Evolutionary conservation across 2,329 filamentous ascomycete species (phyloP).

Genomic region (Sporothrix protearum): DNA sequence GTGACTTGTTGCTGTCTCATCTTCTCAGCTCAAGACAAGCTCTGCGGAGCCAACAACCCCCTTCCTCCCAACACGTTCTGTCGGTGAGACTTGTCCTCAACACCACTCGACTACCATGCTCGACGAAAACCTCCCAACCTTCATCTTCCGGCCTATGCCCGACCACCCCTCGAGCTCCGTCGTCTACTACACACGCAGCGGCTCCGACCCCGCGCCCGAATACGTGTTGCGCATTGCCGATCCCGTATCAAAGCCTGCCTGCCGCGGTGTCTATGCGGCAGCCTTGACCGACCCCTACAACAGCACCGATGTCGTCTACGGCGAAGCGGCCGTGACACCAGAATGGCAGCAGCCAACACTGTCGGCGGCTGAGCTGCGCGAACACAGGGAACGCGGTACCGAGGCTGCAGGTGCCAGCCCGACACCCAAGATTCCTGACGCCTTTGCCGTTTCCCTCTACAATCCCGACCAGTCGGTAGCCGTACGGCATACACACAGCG

Average conservation of each 20-base stretch:
- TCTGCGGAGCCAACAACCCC: not conserved
- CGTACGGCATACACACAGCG: slow-evolving; percentile 67
- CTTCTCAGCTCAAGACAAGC: not conserved
- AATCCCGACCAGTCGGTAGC: slow-evolving; percentile 82
- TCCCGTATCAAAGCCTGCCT: slow-evolving; percentile 58
- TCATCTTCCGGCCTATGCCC: slow-evolving; percentile 51
- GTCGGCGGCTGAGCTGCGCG: slow-evolving; percentile 74
- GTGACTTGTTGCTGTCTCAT: not conserved
- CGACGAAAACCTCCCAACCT: slow-evolving; percentile 87
- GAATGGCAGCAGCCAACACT: slow-evolving; percentile 81
- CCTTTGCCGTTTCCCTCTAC: slow-evolving; percentile 85
- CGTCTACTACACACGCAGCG: slow-evolving; percentile 64
- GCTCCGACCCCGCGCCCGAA: slow-evolving; percentile 72
- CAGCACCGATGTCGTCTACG: slow-evolving; percentile 72
- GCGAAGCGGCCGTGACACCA: slow-evolving; percentile 77
- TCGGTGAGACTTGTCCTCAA: not conserved
- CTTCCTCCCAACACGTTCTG: not conserved
- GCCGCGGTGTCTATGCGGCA: slow-evolving; percentile 80
- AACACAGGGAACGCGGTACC: slow-evolving; percentile 37
- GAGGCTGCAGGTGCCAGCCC: slow-evolving; percentile 59
- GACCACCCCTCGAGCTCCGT: slow-evolving; percentile 55
- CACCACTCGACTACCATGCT: slow-evolving; percentile 58
- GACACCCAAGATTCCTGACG: slow-evolving; percentile 69
- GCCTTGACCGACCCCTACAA: slow-evolving; percentile 80
- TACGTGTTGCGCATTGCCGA: slow-evolving; percentile 78